These are phyloP conservation scores for Coemansia sp. DNA, from an alignment of 371 early-diverging fungal species.

Conservation along the genomic window DNA sequence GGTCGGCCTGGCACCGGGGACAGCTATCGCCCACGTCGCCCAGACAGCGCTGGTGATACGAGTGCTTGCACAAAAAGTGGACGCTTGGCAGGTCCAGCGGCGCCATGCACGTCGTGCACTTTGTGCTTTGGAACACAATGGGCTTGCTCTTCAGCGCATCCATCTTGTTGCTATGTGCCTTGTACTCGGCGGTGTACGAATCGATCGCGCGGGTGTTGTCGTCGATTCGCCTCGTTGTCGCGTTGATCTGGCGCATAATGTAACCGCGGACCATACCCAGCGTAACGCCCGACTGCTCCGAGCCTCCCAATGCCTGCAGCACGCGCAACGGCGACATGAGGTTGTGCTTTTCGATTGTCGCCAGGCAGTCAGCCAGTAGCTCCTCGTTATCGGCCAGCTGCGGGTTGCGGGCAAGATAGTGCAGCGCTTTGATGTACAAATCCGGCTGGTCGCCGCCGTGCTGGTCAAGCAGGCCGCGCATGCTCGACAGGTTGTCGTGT, in stretches of 20 bases:
- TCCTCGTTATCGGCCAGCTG: constrained; percentile 56
- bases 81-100: constrained; percentile 86
- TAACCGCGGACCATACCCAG: constrained; percentile 83
- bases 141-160: constrained; percentile 74
- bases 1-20: constrained; percentile 83
- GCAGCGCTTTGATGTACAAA: constrained; percentile 78
- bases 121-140: constrained; percentile 81
- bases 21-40: constrained; percentile 78
- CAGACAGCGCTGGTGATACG: constrained; percentile 84
- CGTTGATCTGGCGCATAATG: constrained; percentile 72
- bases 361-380: constrained; percentile 69
- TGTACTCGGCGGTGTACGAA: constrained; percentile 78
- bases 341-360: constrained; percentile 79
- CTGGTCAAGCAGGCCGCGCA: constrained; percentile 72
- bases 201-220: constrained; percentile 69
- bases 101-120: constrained; percentile 79
- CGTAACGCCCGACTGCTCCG: constrained; percentile 65
- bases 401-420: constrained; percentile 74
- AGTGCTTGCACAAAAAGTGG: constrained; percentile 91
- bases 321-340: constrained; percentile 87
- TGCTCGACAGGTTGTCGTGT: constrained; percentile 67
- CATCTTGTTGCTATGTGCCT: constrained; percentile 72
- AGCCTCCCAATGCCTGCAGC: constrained; percentile 71
- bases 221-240: constrained; percentile 63
- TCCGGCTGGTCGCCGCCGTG: constrained; percentile 79